Evolutionary conservation across 768 basidiomycete genomes (phyloP), one percentile per base, ranked within the genome.

Genomic region (Boletus barrowsii): DNA sequence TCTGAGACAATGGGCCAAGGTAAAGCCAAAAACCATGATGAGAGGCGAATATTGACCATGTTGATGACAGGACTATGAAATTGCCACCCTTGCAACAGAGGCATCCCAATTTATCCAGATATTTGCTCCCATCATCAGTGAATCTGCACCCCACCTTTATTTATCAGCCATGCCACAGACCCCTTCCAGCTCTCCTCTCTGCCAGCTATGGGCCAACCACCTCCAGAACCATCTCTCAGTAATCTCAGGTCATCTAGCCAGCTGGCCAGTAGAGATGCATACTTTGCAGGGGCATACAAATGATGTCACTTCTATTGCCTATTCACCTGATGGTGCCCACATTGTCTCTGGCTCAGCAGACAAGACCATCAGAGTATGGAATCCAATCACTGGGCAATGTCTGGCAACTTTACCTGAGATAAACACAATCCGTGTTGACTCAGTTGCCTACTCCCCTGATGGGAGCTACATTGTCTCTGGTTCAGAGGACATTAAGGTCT

Each of bases 121-220:
- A 5, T 76, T 75, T 60, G 61, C 55, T 15, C 43, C 53, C 3
- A 48, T 65, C n/a, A 68, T 76, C 22, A 53, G 60, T 39, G 56
- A 59, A 26, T 72, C 72, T 43, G 63, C 68, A 17, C 69, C 73
- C 9, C 74, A 76, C 40, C 67, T 76, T 9, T 76, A 76, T 53
- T 15, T 76, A 6, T 76, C 75, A 30, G 75, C 72, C 18, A 56
- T 76, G 35, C 66, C 73, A 10, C 73, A 72, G 37, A 55, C 64
- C 11, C 73, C 75, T 3, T 52, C 37, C 2, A 54, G 58, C 29
- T 70, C 68, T 26, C 37, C 50, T 10, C 55, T 76, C 3, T 65
- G 35, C 41, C 57, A 36, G 52, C 59, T 42, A 57, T 70, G 33
- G 69, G 67, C 9, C 17, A 39, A 32, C 51, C 60, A 62, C 60